Base-by-base conservation (phyloP, 1,284 basidiomycete species). In the Omphalotus olearius region DNA sequence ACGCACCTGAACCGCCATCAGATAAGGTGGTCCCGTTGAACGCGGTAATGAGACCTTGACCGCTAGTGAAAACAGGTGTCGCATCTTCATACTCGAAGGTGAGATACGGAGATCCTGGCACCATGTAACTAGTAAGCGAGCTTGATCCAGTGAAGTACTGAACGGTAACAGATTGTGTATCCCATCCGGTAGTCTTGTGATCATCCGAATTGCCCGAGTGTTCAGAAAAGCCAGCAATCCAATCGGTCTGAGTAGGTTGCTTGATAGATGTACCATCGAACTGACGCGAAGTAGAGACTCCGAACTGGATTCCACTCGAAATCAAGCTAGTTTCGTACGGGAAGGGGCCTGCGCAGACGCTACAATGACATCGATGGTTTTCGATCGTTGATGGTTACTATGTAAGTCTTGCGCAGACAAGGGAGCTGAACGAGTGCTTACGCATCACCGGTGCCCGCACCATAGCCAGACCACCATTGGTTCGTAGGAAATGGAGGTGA, bases 391-490 rank as follows among this genome's bases (percentile, higher is more conserved):
- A 10, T 4, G 4, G 10, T 28, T 28, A 17, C 11, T 13, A 5
- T 6, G 17, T 26, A 23, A 44, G 37, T 16, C 25, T 16, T 17
- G 39, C n/a, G 39, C 20, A 10, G 10, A 23, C 39, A 16, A 44
- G 26, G 23, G 23, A 23, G 23, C 23, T 23, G 5, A 26, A 20
- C 13, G n/a, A 23, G 4, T 44, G 48, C 64, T 57, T 56, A 66
- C 59, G 57, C 61, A 54, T 54, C 57, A 30, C 66, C 66, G 44
- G 43, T 55, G 2, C 62, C 59, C 5, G 66, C 64, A 36, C 58
- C 65, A 55, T 61, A 69, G 33, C 65, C 67, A n/a, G 64, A 59
- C 67, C 67, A 69, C 67, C 67, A 68, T 45, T 63, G 62, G 41
- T 66, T 66, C 13, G 67, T 69, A 13, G 67, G 66, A 45, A 60